A percentile compares a stretch with the other conserved stretches of the same genome.
Conservation (phyloP, 1,284 basidiomycete species). For the Apiotrichum gamsii region DNA sequence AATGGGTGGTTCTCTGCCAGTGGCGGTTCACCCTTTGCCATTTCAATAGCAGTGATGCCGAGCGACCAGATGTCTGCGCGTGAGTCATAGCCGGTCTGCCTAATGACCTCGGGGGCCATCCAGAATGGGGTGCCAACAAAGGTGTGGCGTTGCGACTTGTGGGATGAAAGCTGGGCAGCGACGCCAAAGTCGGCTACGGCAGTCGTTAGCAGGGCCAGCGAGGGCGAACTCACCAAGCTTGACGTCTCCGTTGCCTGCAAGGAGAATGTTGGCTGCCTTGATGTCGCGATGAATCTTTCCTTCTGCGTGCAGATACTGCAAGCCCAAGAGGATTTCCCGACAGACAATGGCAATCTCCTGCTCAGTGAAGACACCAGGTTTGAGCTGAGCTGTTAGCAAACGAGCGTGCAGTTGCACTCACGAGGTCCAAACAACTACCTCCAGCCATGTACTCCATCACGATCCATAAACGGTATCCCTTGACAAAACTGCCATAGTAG, state of each 20-base stretch:
- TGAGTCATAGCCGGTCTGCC: slow-evolving; percentile 92
- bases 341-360: slow-evolving; percentile 89
- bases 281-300: slow-evolving; percentile 97
- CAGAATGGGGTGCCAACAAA: slow-evolving; percentile 95
- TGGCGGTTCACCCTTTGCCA: slow-evolving; percentile 89
- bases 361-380: slow-evolving; percentile 83
- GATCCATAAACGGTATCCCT: slow-evolving; percentile 97
- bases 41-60: slow-evolving; percentile 91
- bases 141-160: slow-evolving; percentile 85
- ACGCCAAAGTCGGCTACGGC: slow-evolving; percentile 84
- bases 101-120: slow-evolving; percentile 99
- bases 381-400: slow-evolving; percentile 52
- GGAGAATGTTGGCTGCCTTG: slow-evolving; percentile 84
- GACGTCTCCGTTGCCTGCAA: slow-evolving; percentile 69
- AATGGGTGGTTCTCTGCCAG: slow-evolving; percentile 81
- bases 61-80: slow-evolving; percentile 97
- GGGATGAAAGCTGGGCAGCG: slow-evolving; percentile 81
- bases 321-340: slow-evolving; percentile 81
- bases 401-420: slow-evolving; percentile 19
- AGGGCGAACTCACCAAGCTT: slow-evolving; percentile 57
- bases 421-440: slow-evolving; percentile 91
- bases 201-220: not conserved
- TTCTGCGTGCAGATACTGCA: slow-evolving; percentile 88
- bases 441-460: slow-evolving; percentile 99
- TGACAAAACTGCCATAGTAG: slow-evolving; percentile 95